These are phyloP conservation scores for Phytopythium vexans DNA, from an alignment of 352 stramenopile genomes.

Conservation along the genomic window DNA sequence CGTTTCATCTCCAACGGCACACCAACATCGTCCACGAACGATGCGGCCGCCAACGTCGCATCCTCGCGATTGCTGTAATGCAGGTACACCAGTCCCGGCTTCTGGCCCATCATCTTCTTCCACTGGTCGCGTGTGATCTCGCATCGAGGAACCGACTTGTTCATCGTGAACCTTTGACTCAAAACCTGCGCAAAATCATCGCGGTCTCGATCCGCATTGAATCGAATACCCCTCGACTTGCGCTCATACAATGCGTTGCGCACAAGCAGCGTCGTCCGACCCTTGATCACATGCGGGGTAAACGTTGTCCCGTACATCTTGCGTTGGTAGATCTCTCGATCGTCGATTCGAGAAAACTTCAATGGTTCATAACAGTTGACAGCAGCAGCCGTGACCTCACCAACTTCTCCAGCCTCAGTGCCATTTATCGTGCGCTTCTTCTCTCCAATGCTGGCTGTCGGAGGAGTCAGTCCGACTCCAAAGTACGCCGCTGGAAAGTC, in stretches of 20 bases:
- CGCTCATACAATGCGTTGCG: slow-evolving; percentile 48
- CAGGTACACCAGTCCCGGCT: slow-evolving; percentile 31
- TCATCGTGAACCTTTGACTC: slow-evolving; percentile 46
- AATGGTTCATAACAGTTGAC: slow-evolving; percentile 40
- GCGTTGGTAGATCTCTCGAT: slow-evolving; percentile 43
- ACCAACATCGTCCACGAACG: slow-evolving; percentile 41
- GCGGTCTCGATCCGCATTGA: slow-evolving; percentile 55
- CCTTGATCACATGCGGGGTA: slow-evolving; percentile 39
- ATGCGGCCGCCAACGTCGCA: slow-evolving; percentile 28
- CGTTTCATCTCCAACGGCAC: slow-evolving; percentile 30
- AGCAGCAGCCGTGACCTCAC: not conserved
- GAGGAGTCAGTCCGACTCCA: slow-evolving; percentile 19
- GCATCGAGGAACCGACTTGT: slow-evolving; percentile 41
- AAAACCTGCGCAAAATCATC: slow-evolving; percentile 43
- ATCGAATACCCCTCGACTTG: slow-evolving; percentile 55
- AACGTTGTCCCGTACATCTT: slow-evolving; percentile 58
- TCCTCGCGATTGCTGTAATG: slow-evolving; percentile 61
- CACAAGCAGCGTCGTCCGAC: slow-evolving; percentile 36
- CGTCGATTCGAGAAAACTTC: slow-evolving; percentile 27
- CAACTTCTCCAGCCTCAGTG: not conserved
- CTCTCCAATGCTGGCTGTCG: slow-evolving; percentile 11
- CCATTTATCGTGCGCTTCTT: not conserved
- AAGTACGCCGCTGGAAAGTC: slow-evolving; percentile 28
- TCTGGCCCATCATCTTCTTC: slow-evolving; percentile 38
- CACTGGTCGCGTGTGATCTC: slow-evolving; percentile 60